phyloP scores from a whole-genome alignment of 306 rosid genomes.

The cucumber (Cucumis sativus) region DNA sequence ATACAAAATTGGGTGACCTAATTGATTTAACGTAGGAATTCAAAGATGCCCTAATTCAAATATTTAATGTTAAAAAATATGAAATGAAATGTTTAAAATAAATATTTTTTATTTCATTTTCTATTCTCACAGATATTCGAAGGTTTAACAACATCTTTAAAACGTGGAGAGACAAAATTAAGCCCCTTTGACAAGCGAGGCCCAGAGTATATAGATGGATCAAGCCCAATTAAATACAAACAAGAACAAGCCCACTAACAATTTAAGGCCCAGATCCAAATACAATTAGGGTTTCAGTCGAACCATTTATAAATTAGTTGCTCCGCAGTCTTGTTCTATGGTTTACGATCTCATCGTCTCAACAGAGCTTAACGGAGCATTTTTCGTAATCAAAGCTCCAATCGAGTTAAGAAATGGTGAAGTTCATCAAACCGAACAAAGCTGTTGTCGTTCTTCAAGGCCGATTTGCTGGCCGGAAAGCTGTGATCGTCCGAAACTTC shows the following conservation, averaged over 20 bases:
- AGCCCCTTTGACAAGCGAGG: not conserved
- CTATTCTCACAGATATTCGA: no score
- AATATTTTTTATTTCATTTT: no score
- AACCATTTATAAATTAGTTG: not conserved
- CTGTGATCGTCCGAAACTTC: conserved; percentile 30
- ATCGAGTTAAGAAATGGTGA: conserved; percentile 18
- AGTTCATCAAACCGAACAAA: conserved; percentile 33
- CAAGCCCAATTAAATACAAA: not conserved
- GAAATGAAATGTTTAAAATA: no score
- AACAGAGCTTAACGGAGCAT: not conserved
- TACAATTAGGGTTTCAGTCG: not conserved
- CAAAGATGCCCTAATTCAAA: no score
- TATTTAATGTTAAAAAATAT: no score
- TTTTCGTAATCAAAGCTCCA: not conserved
- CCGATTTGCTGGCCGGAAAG: conserved; percentile 42
- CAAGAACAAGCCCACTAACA: not conserved
- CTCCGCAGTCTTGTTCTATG: accelerated
- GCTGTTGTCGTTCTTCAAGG: conserved; percentile 37
- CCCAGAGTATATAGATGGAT: not conserved
- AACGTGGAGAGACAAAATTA: not conserved
- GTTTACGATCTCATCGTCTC: not conserved
- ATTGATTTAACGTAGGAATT: no score
- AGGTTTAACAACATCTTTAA: not conserved
- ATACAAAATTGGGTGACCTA: no score
- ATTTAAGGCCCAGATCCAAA: not conserved